Conservation (phyloP, 768 basidiomycete genomes). For the Podaxis pistillaris region DNA sequence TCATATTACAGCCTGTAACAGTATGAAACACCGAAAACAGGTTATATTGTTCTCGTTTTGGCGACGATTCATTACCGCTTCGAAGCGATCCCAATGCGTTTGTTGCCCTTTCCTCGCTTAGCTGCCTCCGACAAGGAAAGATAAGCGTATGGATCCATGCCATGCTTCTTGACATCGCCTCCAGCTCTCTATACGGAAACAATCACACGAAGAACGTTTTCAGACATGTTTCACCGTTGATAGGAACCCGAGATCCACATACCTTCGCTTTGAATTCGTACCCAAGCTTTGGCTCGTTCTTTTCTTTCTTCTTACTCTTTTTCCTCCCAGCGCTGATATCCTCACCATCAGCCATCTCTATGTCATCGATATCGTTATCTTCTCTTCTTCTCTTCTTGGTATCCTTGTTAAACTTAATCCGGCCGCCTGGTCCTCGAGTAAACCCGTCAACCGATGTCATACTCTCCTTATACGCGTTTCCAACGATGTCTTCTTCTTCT, state of each 20-base stretch:
- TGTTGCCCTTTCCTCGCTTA: constrained; percentile 49
- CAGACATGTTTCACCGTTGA: neutral
- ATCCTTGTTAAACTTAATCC: constrained; percentile 94
- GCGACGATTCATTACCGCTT: constrained; percentile 42
- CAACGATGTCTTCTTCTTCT: constrained; percentile 47
- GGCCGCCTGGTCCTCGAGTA: constrained; percentile 78
- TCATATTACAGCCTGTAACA: neutral
- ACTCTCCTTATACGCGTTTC: constrained; percentile 81
- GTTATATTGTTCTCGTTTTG: constrained; percentile 10
- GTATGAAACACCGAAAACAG: constrained; percentile 10
- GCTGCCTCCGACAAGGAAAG: constrained; percentile 80
- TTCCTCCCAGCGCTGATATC: constrained; percentile 39
- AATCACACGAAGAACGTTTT: neutral
- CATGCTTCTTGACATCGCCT: constrained; percentile 87
- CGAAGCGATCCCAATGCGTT: constrained; percentile 56
- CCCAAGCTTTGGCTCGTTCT: constrained; percentile 54
- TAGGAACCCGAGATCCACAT: constrained; percentile 23
- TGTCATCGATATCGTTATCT: constrained; percentile 33
- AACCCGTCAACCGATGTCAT: constrained; percentile 88
- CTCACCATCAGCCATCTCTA: constrained; percentile 78
- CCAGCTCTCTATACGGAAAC: constrained; percentile 72
- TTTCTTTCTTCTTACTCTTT: constrained; percentile 48
- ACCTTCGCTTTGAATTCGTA: constrained; percentile 97
- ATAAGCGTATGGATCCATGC: constrained; percentile 92
- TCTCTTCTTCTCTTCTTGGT: constrained; percentile 89